Evolutionary conservation across 129 eudicot species (phyloP), one percentile per base, ranked within the genome.

Genomic region (Glebionis coronaria): DNA sequence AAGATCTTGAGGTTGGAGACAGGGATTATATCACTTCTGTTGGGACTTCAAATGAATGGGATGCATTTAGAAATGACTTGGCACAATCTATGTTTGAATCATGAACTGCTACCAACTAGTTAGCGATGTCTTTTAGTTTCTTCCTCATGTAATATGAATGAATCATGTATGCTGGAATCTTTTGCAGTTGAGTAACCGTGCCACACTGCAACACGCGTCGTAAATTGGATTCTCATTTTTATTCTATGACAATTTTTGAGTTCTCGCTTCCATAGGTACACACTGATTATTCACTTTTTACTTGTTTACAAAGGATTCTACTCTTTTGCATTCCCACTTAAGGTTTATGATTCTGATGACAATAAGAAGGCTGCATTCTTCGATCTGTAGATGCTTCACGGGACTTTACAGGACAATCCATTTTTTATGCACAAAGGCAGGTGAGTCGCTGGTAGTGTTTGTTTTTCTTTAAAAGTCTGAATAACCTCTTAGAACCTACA

Each of bases 291-390:
- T 21, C 13, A 56, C 42, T 23, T 67, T 64, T 21, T 50, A 29
- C 23, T 65, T 58, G 56, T 47, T 25, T 38, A 46, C 2, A 11
- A 10, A 9, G 35, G 47, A 44, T 65, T 61, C 31, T 16, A 14
- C 49, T 14, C 23, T 49, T 65, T 40, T 78, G 54, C 72, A 91
- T 94, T 87, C 31, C 87, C 88, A 62, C 87, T 87, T 64, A 91
- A 80, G 78, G 93, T 87, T 77, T 91, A 87, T 73, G 97, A 91
- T 81, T 81, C 87, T 29, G 88, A 91, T 74, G 95, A 91, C 67
- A 84, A 82, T 67, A 95, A 95, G 61, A 88, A 88, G 79, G 91
- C 88, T 73, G 78, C 84, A 16, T 88, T 88, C 70, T 76, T 85
- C 31, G 90, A 88, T 72, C 80, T 92, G 85, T 74, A 68, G 96